A percentile compares a stretch with the other conserved stretches of the same genome.
Evolutionary conservation across 2,329 filamentous ascomycete genomes (phyloP).

Genomic region (Lachnellula hyalina): DNA sequence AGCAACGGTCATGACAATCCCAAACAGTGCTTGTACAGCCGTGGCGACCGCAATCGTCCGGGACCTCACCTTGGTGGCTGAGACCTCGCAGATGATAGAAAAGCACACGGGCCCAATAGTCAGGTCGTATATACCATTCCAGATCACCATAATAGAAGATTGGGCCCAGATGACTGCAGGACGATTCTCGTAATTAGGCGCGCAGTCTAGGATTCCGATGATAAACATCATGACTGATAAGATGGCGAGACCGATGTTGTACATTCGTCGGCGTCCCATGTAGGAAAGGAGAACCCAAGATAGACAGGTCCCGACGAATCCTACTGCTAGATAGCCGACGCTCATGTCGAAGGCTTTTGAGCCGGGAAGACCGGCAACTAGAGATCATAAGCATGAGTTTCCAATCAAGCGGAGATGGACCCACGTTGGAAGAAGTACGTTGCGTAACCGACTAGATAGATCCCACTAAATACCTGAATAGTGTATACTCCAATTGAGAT

Average conservation of each 20-base stretch:
- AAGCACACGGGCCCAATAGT: conserved; percentile 13
- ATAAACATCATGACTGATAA: conserved; percentile 48
- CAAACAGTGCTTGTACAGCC: neutral
- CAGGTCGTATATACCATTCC: conserved; percentile 36
- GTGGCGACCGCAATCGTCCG: conserved; percentile 20
- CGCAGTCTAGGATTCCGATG: conserved; percentile 35
- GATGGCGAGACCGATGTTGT: conserved; percentile 52
- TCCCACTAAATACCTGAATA: conserved; percentile 29
- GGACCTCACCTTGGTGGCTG: conserved; percentile 16
- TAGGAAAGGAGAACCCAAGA: conserved; percentile 45
- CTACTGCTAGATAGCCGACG: conserved; percentile 42
- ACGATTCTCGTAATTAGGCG: conserved; percentile 5
- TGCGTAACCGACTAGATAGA: conserved; percentile 42
- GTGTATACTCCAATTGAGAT: conserved; percentile 46
- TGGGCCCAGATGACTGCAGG: conserved; percentile 32
- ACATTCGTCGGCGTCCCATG: conserved; percentile 58
- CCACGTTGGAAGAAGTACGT: conserved; percentile 39
- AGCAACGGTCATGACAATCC: conserved; percentile 28
- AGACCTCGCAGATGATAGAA: conserved; percentile 4
- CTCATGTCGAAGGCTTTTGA: conserved; percentile 55
- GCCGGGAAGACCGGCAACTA: conserved; percentile 51
- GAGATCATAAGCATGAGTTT: neutral
- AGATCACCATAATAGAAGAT: conserved; percentile 31
- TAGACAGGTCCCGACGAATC: conserved; percentile 44
- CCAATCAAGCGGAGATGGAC: neutral